Base-by-base conservation (phyloP, 208 protist genomes). In the Leishmania braziliensis region DNA sequence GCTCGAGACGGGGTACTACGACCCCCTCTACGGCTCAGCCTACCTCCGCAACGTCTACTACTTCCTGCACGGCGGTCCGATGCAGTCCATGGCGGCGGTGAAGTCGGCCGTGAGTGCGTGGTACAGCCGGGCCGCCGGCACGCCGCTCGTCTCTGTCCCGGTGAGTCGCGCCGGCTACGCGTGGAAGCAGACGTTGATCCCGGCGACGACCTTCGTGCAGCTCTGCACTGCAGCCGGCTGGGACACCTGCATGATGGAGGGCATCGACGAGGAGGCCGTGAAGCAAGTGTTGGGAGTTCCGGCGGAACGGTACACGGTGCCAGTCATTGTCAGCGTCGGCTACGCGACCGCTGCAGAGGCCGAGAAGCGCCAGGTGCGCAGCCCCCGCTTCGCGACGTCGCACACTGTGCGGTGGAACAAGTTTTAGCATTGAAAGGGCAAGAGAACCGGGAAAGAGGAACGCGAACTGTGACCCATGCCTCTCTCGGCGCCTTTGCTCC, bases 181-280 rank as follows among this genome's bases (percentile, higher is more conserved):
- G 78, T 96, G 92, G 93, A 98, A 98, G 90, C 93, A 97, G 77
- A 84, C 85, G 20, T 96, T 98, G 92, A 91, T 97, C 36, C 89
- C 95, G 16, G 95, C 88, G 14, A 95, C 89, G 1, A 93, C 84
- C 2, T 98, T 98, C 77, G 43, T 95, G 53, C 84, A 94, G 58
- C 80, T 94, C 36, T 88, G 87, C 39, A 91, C 90, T 16, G 89
- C 91, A 8, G 88, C 91, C 0, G 90, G 92, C 23, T 85, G 89
- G 83, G 80, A 92, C 68, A 96, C 93, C 70, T 89, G 87, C 66
- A 84, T 95, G 62, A 88, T 98, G 85, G 95, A 98, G 82, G 95
- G 95, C 14, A 92, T 97, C 75, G 95, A 98, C 77, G 93, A 97
- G 62, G 89, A 82, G 16, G 80, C 90, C 6, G 90, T 98, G 33